Conservation (phyloP, 345 rosid genomes). For the Melaleuca quinquenervia region DNA sequence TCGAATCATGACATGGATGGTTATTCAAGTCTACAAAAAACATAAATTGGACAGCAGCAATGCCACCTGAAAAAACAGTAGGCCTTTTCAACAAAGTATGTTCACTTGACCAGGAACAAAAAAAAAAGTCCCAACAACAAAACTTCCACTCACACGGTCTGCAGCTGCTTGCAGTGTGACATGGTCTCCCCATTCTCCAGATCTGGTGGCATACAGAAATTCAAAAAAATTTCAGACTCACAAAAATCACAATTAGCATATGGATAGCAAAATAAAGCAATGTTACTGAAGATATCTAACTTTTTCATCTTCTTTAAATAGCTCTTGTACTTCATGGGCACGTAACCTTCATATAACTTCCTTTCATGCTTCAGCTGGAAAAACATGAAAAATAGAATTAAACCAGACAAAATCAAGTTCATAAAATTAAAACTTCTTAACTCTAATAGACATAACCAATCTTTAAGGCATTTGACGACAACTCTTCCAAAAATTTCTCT, state of each 20-base stretch:
- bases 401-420: background rate
- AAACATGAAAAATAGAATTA: background rate
- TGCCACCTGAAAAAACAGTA: background rate
- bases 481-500: background rate
- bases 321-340: conserved; percentile 80
- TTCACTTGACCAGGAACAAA: background rate
- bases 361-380: conserved; percentile 66
- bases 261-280: conserved; percentile 3
- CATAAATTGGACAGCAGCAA: background rate
- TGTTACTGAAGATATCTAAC: conserved; percentile 37
- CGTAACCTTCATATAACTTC: conserved; percentile 70
- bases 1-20: background rate
- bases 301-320: conserved; percentile 80
- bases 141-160: conserved; percentile 59
- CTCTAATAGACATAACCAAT: background rate
- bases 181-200: conserved; percentile 98
- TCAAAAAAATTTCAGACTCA: conserved; percentile 10
- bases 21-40: background rate
- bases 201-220: conserved; percentile 23
- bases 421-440: background rate
- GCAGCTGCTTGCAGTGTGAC: conserved; percentile 95
- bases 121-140: background rate
- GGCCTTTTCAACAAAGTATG: background rate
- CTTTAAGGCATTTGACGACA: background rate
- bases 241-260: background rate